These are phyloP conservation scores for Diophrys sp. DNA, from an alignment of 73 alveolate species.

Conservation along the genomic window DNA sequence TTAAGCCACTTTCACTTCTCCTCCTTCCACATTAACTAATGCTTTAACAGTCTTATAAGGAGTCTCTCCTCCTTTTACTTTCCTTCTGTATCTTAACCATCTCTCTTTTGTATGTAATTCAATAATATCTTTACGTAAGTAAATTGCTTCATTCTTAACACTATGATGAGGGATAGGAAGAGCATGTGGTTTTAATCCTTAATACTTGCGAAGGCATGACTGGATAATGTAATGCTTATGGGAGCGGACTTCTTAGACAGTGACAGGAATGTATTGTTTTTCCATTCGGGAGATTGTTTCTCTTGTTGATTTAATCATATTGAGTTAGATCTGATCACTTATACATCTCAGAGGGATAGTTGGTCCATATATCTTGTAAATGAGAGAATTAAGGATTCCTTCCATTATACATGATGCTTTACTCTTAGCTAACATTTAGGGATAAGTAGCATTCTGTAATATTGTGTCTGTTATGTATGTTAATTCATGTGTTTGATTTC, in stretches of 20 bases:
- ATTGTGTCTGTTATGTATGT: background rate
- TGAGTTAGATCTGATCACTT: background rate
- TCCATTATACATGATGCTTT: constrained; percentile 16
- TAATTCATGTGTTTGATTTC: no score
- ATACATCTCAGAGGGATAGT: constrained; percentile 14
- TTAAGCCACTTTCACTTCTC: constrained; percentile 43
- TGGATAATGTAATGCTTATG: constrained; percentile 48
- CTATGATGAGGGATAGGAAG: constrained; percentile 10
- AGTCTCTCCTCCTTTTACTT: constrained; percentile 46
- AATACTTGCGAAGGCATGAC: constrained; percentile 32
- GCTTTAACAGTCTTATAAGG: constrained; percentile 49
- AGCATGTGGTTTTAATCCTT: constrained; percentile 42
- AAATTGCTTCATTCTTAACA: constrained; percentile 47
- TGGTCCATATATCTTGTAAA: background rate
- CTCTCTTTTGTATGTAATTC: constrained; percentile 57
- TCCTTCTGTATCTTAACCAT: constrained; percentile 47
- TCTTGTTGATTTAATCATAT: constrained; percentile 5
- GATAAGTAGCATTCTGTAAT: constrained; percentile 5
- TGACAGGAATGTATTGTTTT: constrained; percentile 26
- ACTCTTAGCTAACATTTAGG: constrained; percentile 5
- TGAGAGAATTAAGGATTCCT: background rate
- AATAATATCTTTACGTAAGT: constrained; percentile 25
- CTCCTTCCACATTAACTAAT: constrained; percentile 17
- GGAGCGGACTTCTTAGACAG: constrained; percentile 27
- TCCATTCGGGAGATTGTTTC: constrained; percentile 15